Conservation (phyloP, 2,329 filamentous ascomycete genomes). For the Drechslerella coelobrocha region DNA sequence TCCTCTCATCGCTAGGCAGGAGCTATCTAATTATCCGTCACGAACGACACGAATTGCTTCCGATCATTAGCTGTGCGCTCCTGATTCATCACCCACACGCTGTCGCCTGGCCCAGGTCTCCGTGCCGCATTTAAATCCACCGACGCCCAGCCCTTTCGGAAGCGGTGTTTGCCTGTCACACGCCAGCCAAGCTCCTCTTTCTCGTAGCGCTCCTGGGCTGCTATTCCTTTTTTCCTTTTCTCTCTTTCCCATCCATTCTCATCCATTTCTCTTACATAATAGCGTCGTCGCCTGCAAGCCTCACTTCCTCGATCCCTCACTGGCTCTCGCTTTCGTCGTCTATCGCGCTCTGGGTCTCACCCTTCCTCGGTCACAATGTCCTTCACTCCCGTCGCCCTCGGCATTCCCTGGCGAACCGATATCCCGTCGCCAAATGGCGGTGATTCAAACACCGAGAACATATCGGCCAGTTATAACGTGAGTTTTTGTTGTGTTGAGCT, state of each 20-base stretch:
- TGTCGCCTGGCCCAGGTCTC: not conserved
- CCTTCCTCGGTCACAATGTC: constrained; percentile 16
- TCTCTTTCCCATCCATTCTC: not conserved
- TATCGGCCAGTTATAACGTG: constrained; percentile 44
- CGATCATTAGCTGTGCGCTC: not conserved
- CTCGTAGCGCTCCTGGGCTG: not conserved
- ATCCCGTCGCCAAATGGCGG: constrained; percentile 45
- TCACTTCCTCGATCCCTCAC: constrained; percentile 6
- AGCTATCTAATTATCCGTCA: constrained; percentile 10
- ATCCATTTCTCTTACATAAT: constrained; percentile 38
- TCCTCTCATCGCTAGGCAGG: constrained; percentile 17
- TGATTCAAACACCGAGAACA: constrained; percentile 30
- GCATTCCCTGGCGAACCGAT: constrained; percentile 40
- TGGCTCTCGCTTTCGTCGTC: constrained; percentile 1
- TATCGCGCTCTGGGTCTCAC: not conserved
- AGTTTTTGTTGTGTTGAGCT: no score
- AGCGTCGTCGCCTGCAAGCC: constrained; percentile 16
- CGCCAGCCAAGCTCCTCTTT: constrained; percentile 4
- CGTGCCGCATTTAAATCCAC: not conserved
- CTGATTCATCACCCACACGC: not conserved
- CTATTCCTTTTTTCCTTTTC: not conserved
- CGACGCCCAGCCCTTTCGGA: constrained; percentile 3
- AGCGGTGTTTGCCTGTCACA: constrained; percentile 1
- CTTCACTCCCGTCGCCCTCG: constrained; percentile 38
- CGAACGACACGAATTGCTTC: not conserved